phyloP scores from a whole-genome alignment of 2,329 filamentous ascomycete species.

The Pestalotiopsis sp. region DNA sequence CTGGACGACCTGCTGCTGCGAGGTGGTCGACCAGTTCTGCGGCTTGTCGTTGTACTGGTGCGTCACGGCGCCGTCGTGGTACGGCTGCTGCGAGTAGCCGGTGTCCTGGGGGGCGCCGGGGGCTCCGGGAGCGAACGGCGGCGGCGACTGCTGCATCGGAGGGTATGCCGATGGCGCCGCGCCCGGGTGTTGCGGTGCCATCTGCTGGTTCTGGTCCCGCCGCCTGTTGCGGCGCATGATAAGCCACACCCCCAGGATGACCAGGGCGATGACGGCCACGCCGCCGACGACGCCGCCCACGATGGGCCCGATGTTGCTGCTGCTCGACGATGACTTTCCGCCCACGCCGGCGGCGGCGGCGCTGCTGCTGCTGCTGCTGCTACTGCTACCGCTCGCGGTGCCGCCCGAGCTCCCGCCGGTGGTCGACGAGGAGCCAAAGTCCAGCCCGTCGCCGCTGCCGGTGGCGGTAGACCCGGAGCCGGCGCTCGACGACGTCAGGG shows the following conservation, averaged over 20 bases:
- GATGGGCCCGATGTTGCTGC: constrained; percentile 39
- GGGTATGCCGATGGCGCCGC: constrained; percentile 8
- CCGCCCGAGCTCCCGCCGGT: neutral
- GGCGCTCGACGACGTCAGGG: constrained; percentile 10
- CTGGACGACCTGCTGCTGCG: neutral
- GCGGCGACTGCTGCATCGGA: constrained; percentile 16
- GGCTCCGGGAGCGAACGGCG: constrained; percentile 4
- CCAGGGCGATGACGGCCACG: constrained; percentile 39
- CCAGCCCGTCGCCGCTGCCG: neutral
- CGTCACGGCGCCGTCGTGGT: constrained; percentile 12
- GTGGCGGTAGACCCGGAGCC: neutral
- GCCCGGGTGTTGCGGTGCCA: constrained; percentile 9
- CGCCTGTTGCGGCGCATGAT: constrained; percentile 38
- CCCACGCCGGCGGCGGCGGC: constrained; percentile 8
- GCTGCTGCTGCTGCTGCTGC: neutral
- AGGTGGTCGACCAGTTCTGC: neutral
- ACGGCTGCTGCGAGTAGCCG: constrained; percentile 6
- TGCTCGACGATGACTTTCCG: neutral
- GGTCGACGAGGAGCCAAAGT: neutral
- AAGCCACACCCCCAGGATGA: constrained; percentile 40
- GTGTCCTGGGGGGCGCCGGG: constrained; percentile 15
- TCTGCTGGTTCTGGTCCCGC: constrained; percentile 18
- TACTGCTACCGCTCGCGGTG: constrained; percentile 5
- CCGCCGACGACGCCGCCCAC: constrained; percentile 49
- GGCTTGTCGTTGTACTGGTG: constrained; percentile 8